Conservation (phyloP, 306 rosid species). For the Mimosa pudica region DNA sequence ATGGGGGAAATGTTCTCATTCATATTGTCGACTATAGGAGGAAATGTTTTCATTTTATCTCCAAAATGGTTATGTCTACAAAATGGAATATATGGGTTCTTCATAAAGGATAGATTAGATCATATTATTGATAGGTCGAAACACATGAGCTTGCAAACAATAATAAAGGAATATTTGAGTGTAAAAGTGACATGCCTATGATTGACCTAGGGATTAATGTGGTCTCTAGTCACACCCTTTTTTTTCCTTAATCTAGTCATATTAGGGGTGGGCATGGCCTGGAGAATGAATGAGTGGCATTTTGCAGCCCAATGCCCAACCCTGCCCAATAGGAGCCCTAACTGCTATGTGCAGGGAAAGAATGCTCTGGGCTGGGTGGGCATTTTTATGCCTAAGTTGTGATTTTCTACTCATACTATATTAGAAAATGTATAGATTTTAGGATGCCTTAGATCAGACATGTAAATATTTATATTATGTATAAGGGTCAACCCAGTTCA, state of each 20-base stretch:
- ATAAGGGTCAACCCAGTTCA: no score
- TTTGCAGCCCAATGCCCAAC: no score
- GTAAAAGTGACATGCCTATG: conserved; percentile 20
- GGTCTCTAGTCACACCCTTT: conserved; percentile 51
- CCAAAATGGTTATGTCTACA: not conserved
- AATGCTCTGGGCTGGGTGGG: no score
- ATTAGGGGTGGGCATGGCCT: conserved; percentile 19
- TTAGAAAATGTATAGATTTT: no score
- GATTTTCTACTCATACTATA: no score
- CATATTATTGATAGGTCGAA: conserved; percentile 22
- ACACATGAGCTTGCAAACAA: conserved; percentile 12
- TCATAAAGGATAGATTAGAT: not conserved
- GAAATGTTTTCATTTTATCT: not conserved
- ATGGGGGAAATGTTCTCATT: no score
- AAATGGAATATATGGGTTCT: not conserved
- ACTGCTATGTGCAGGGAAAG: no score
- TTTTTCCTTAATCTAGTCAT: conserved; percentile 52
- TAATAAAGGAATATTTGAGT: conserved; percentile 23
- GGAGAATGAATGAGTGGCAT: no score
- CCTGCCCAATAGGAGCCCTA: no score
- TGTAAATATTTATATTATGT: no score
- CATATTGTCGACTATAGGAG: not conserved
- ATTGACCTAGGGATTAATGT: conserved; percentile 33
- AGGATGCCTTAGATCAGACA: no score
- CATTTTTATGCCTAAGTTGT: no score